Evolutionary conservation across 345 rosid species (phyloP), one percentile per base, ranked within the genome.

Genomic region (Ailanthus altissimus): DNA sequence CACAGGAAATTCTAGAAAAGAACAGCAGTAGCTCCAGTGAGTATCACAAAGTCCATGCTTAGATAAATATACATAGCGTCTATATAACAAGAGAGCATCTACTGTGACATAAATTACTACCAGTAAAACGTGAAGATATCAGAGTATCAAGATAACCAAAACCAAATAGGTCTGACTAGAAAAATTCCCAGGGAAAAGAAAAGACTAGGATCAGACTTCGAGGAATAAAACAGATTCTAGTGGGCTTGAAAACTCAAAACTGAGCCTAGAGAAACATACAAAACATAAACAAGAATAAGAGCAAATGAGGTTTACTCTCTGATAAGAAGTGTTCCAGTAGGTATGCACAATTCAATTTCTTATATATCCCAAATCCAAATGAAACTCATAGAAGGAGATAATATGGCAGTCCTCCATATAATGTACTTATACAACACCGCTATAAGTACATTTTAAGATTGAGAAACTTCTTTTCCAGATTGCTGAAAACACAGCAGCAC

Each of bases 91-190:
- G 7, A 69, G 4, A 50, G 6, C 45, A 50, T 50, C 58, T 50
- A 36, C 25, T 28, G 42, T 6, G 5, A 26, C 50, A 69, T 43
- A 50, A 69, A 69, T 69, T 25, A 50, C 26, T 10, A n/a, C 43
- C 21, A 28, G 8, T 68, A 51, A 64, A 13, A 26, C 45, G 50
- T 15, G 26, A 69, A 53, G 26, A 15, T 16, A 2, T 4, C n/a
- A n/a, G 21, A 69, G 59, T 50, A 69, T 13, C 50, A 7, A 43
- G 57, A 28, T 69, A 53, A 51, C 43, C 43, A 36, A 50, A 69
- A 28, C 25, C 59, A 69, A 69, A 69, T 51, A 69, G 21, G 23
- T 69, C 45, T 15, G 7, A 50, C 59, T 28, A 69, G 59, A 18
- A 11, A 54, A 54, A 40, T 71, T 28, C 25, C 46, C 25, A 51